Conservation (phyloP, 2,329 filamentous ascomycete species). For the Verticillium albo-atrum region DNA sequence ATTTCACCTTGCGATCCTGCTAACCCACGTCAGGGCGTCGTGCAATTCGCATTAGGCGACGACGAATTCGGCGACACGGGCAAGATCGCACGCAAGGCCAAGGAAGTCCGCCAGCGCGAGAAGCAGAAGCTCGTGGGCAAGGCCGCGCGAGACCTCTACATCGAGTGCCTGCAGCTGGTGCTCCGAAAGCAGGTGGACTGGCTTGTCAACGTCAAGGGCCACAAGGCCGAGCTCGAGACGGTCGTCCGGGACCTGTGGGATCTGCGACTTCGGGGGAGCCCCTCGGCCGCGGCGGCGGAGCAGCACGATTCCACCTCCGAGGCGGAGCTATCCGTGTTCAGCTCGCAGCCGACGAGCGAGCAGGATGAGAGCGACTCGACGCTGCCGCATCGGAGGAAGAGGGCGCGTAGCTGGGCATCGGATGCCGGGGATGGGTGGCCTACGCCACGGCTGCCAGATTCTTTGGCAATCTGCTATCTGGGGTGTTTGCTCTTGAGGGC, state of each 20-base stretch:
- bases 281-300: constrained; percentile 28
- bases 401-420: constrained; percentile 38
- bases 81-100: constrained; percentile 49
- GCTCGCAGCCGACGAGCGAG: constrained; percentile 26
- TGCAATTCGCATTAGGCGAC: constrained; percentile 56
- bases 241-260: constrained; percentile 84
- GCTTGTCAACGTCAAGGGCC: constrained; percentile 61
- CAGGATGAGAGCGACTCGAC: constrained; percentile 14
- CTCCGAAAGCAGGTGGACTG: constrained; percentile 76
- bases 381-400: constrained; percentile 20
- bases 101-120: constrained; percentile 48
- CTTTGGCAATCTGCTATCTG: constrained; percentile 74
- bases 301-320: constrained; percentile 18
- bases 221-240: constrained; percentile 70
- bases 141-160: constrained; percentile 70
- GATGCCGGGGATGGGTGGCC: constrained; percentile 44
- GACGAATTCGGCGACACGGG: constrained; percentile 64
- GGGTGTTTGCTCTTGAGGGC: constrained; percentile 70
- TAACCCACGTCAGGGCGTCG: constrained; percentile 36
- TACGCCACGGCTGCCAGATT: constrained; percentile 67
- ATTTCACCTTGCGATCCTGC: not conserved
- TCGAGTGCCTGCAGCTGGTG: constrained; percentile 81
- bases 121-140: constrained; percentile 58
- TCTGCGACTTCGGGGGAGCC: constrained; percentile 51
- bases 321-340: constrained; percentile 29